These are phyloP conservation scores for Debaryomyces sp. DNA, from an alignment of 1,139 yeast genomes.

Conservation along the genomic window DNA sequence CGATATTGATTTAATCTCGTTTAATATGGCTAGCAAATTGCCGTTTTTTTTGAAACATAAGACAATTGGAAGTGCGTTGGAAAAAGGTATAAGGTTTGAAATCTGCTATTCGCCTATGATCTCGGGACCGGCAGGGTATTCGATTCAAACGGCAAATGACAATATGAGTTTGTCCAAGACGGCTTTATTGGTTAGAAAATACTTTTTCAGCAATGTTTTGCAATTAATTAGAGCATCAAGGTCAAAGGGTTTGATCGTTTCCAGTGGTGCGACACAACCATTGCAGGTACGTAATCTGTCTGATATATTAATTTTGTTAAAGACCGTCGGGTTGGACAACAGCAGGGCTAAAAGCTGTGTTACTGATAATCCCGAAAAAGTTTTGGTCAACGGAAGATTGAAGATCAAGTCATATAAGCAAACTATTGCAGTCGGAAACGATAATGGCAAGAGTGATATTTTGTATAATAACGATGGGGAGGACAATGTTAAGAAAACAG, in stretches of 20 bases:
- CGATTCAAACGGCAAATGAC: slow-evolving; percentile 18
- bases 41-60: slow-evolving; percentile 85
- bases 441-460: slow-evolving; percentile 19
- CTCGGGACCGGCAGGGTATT: slow-evolving; percentile 41
- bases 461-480: slow-evolving; percentile 25
- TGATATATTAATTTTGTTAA: slow-evolving; percentile 69
- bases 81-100: slow-evolving; percentile 82
- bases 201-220: slow-evolving; percentile 69
- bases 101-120: slow-evolving; percentile 65
- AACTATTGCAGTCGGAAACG: slow-evolving; percentile 54
- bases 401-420: slow-evolving; percentile 73
- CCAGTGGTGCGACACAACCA: slow-evolving; percentile 72
- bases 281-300: slow-evolving; percentile 63
- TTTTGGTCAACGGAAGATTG: slow-evolving; percentile 69
- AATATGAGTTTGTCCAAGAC: slow-evolving; percentile 19
- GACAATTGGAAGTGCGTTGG: slow-evolving; percentile 79
- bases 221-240: slow-evolving; percentile 84
- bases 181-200: slow-evolving; percentile 46
- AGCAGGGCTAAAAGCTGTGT: slow-evolving; percentile 65
- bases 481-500: slow-evolving; percentile 25
- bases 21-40: slow-evolving; percentile 64
- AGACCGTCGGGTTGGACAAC: slow-evolving; percentile 68
- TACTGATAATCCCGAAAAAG: slow-evolving; percentile 61
- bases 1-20: slow-evolving; percentile 78
- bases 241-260: slow-evolving; percentile 73